A percentile compares a stretch with the other conserved stretches of the same genome.
These are phyloP conservation scores for Tarenaya hassleriana DNA, from an alignment of 345 rosid genomes.

Conservation along the genomic window DNA sequence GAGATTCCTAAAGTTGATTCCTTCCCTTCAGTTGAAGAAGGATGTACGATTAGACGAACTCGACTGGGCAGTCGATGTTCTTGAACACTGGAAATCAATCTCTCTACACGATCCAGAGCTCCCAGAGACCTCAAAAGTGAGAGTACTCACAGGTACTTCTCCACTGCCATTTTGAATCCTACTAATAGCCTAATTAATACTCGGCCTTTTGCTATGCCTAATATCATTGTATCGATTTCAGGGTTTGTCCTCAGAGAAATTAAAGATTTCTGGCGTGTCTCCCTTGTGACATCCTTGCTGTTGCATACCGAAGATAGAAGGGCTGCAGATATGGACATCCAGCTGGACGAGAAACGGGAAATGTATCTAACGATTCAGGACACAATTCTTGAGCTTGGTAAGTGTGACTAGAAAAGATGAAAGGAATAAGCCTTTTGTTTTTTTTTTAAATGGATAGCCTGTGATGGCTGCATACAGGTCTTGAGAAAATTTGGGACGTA, in stretches of 20 bases:
- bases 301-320: constrained; percentile 31
- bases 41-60: constrained; percentile 34
- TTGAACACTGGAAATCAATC: constrained; percentile 33
- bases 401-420: too few species aligned
- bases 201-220: not conserved
- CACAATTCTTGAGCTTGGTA: constrained; percentile 58
- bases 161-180: constrained; percentile 4
- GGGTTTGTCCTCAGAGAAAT: constrained; percentile 75
- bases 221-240: constrained; percentile 28
- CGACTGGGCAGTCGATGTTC: constrained; percentile 42
- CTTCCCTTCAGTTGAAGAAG: constrained; percentile 41
- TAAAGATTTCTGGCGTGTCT: constrained; percentile 79
- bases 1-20: constrained; percentile 55
- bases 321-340: constrained; percentile 32
- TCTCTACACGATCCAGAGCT: too few species aligned
- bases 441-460: too few species aligned
- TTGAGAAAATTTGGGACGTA: constrained; percentile 67
- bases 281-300: constrained; percentile 58
- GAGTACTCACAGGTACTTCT: constrained; percentile 56
- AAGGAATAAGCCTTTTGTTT: not conserved
- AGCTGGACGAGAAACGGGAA: constrained; percentile 46
- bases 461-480: too few species aligned
- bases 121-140: constrained; percentile 44
- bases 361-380: constrained; percentile 44
- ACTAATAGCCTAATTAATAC: too few species aligned